Base-by-base conservation (phyloP, 176 grass and related monocot genomes). In the Luzula sylvatica region DNA sequence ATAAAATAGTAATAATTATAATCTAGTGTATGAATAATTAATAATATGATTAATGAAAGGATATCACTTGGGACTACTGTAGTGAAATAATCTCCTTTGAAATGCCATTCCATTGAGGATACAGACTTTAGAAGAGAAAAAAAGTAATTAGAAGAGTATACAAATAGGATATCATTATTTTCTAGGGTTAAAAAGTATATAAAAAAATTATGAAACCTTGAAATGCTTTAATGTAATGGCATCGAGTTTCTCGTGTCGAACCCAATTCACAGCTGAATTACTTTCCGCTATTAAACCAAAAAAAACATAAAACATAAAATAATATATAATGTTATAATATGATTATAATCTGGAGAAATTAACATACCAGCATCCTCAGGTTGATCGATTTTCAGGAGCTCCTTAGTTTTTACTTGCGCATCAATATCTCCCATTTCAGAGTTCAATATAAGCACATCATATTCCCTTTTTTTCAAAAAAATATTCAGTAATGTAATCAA, bases 41-140 rank as follows among this genome's bases (percentile, higher is more conserved):
- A 30, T 27, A 28, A 32, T 20, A 38, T 42, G 15, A 20, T 52
- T 42, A 9, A 40, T 35, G 46, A 62, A 68, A 96, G 85, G 92
- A 96, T 96, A 96, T 96, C 92, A 86, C 71, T 82, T 68, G 92
- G 92, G 45, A 82, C 81, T 47, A 96, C 71, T 65, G 92, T 96
- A 55, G 81, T 82, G 50, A 90, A 96, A 68, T 96, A 96, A 60
- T 96, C 92, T 57, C 92, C 90, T 73, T 96, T 96, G 30, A 73
- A 81, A 78, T 96, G 92, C 92, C 92, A 96, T 60, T 90, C 81
- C 46, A 96, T 65, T 57, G 72, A 82, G 68, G 85, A 76, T 45
- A 86, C 92, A 68, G 85, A 61, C 92, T 96, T 75, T 54, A 65
- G 19, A 72, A 65, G 5, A 65, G 20, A 58, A 76, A 13, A 76